These are phyloP conservation scores for Candida tammaniensis DNA, from an alignment of 805 yeast species.

Conservation along the genomic window DNA sequence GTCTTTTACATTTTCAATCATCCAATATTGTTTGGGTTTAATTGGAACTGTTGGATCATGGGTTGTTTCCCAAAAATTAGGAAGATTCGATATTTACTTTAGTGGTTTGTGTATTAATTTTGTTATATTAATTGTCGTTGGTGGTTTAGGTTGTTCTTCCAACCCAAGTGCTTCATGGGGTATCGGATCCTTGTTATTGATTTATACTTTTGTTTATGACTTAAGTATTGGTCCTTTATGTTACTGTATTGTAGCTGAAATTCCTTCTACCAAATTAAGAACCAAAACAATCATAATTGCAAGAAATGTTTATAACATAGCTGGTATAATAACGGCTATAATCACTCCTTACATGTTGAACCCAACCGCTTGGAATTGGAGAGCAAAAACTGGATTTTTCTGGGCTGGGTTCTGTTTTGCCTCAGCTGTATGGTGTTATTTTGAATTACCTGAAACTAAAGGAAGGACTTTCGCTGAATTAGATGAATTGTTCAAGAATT, in stretches of 20 bases:
- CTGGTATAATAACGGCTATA: slow-evolving; percentile 28
- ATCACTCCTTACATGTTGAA: slow-evolving; percentile 41
- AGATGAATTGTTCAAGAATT: slow-evolving; percentile 47
- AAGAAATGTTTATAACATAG: slow-evolving; percentile 35
- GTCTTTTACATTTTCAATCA: slow-evolving; percentile 46
- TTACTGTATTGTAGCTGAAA: slow-evolving; percentile 38
- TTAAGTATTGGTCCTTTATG: slow-evolving; percentile 38
- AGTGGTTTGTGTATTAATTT: slow-evolving; percentile 34
- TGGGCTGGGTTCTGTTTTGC: slow-evolving; percentile 34
- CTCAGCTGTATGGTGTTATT: slow-evolving; percentile 41
- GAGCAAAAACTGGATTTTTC: slow-evolving; percentile 43
- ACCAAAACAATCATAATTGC: slow-evolving; percentile 36
- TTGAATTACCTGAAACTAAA: slow-evolving; percentile 58
- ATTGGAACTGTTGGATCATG: slow-evolving; percentile 44
- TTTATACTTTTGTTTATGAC: slow-evolving; percentile 46
- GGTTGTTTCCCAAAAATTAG: slow-evolving; percentile 38
- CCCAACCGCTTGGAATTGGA: slow-evolving; percentile 45
- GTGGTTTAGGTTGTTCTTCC: slow-evolving; percentile 33
- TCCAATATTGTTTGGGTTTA: slow-evolving; percentile 43
- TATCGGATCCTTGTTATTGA: slow-evolving; percentile 44
- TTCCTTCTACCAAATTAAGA: slow-evolving; percentile 32
- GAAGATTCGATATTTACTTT: slow-evolving; percentile 39
- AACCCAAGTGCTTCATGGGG: slow-evolving; percentile 36
- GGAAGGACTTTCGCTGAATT: slow-evolving; percentile 59
- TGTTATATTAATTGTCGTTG: slow-evolving; percentile 39